These are phyloP conservation scores for Morella rubra DNA, from an alignment of 306 rosid genomes.

Conservation along the genomic window DNA sequence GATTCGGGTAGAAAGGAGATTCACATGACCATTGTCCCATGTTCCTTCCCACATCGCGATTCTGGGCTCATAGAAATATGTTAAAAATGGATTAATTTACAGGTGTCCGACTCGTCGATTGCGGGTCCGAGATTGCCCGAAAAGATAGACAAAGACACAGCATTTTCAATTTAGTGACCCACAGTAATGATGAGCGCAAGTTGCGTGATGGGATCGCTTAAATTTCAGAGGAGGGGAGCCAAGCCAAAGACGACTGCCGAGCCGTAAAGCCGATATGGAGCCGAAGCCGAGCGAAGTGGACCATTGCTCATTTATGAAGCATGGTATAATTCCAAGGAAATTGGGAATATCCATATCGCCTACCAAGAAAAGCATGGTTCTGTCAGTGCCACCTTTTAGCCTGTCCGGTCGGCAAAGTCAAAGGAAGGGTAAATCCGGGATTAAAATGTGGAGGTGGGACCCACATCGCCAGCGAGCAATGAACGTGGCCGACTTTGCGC, in stretches of 20 bases:
- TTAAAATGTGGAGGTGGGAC: not conserved
- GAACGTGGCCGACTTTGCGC: constrained; percentile 5
- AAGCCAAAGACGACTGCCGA: not conserved
- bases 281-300: not conserved
- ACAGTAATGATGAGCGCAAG: not conserved
- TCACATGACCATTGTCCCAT: too few relatives aligned
- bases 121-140: too few relatives aligned
- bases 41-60: too few relatives aligned
- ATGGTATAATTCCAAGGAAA: constrained; percentile 49
- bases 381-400: not conserved
- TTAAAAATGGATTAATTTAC: too few relatives aligned
- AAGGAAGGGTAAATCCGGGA: not conserved
- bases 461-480: too few relatives aligned
- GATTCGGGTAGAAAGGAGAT: too few relatives aligned
- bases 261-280: not conserved
- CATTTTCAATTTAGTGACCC: not conserved
- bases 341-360: constrained; percentile 50
- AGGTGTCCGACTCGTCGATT: too few relatives aligned
- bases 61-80: too few relatives aligned
- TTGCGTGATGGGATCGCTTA: not conserved
- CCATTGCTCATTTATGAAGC: constrained; percentile 25
- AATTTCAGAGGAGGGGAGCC: too few relatives aligned
- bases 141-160: not conserved
- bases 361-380: constrained; percentile 1
- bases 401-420: not conserved